These are phyloP conservation scores for Przewalskia tangutica DNA, from an alignment of 257 asterid species.

Conservation along the genomic window DNA sequence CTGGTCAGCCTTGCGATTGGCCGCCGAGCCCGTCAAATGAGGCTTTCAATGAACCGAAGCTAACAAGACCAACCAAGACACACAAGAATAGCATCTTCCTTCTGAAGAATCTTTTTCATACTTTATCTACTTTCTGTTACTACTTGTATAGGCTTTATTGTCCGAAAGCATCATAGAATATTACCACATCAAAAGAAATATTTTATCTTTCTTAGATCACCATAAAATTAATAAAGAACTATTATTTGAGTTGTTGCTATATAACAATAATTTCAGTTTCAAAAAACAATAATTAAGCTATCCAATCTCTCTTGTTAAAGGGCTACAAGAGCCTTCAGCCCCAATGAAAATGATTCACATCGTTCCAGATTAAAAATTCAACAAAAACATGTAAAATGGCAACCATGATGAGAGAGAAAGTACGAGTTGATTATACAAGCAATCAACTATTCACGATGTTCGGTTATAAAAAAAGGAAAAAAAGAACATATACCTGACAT, in stretches of 20 bases:
- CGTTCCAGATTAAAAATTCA: neutral
- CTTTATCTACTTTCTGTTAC: neutral
- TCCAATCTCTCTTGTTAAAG: neutral
- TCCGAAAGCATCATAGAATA: neutral
- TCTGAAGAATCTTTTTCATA: neutral
- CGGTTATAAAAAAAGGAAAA: neutral
- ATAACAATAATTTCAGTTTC: neutral
- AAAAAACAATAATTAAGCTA: neutral
- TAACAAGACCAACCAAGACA: neutral
- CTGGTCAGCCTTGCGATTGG: neutral
- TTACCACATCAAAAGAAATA: neutral
- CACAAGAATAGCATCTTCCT: neutral
- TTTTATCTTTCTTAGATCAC: neutral
- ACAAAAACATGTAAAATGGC: neutral
- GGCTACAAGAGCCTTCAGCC: neutral
- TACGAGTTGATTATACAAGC: neutral
- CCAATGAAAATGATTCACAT: neutral
- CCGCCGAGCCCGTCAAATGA: neutral
- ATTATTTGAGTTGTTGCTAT: neutral
- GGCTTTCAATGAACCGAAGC: neutral
- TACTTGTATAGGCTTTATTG: neutral
- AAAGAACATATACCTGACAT: neutral
- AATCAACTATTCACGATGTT: neutral
- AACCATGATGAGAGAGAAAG: neutral
- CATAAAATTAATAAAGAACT: neutral